These are phyloP conservation scores for Kingdonia uniflora DNA, from an alignment of 164 flowering plant genomes.

Conservation along the genomic window DNA sequence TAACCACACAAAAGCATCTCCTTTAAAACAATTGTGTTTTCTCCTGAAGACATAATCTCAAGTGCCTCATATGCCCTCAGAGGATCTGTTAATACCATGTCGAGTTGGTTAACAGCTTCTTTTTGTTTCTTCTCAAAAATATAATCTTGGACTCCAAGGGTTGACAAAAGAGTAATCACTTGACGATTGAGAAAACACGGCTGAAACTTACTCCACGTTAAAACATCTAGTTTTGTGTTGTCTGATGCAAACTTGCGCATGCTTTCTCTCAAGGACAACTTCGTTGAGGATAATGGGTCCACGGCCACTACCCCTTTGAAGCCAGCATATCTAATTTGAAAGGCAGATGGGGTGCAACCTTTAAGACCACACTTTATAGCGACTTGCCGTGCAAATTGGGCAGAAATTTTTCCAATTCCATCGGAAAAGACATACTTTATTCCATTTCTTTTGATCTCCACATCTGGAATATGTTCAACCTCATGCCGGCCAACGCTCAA, in stretches of 20 bases:
- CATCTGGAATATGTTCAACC: slow-evolving; percentile 46
- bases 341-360: slow-evolving; percentile 54
- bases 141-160: slow-evolving; percentile 61
- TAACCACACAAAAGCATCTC: slow-evolving; percentile 76
- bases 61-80: slow-evolving; percentile 49
- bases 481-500: slow-evolving; percentile 38
- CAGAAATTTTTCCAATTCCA: slow-evolving; percentile 88
- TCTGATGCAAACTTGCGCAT: slow-evolving; percentile 61
- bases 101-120: slow-evolving; percentile 45
- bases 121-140: slow-evolving; percentile 54
- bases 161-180: slow-evolving; percentile 66
- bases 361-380: slow-evolving; percentile 48
- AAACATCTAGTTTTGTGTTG: slow-evolving; percentile 54
- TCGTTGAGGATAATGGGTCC: slow-evolving; percentile 46
- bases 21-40: slow-evolving; percentile 46
- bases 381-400: slow-evolving; percentile 49
- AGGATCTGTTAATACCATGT: slow-evolving; percentile 45
- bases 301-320: slow-evolving; percentile 89
- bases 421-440: slow-evolving; percentile 58
- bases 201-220: slow-evolving; percentile 60
- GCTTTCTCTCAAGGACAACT: slow-evolving; percentile 58
- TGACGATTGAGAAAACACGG: slow-evolving; percentile 84
- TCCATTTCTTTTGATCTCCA: slow-evolving; percentile 17
- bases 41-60: slow-evolving; percentile 63
- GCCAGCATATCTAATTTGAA: slow-evolving; percentile 80